A percentile compares a stretch with the other conserved stretches of the same genome.
phyloP scores from a whole-genome alignment of 1,284 basidiomycete genomes.

The Moniliophthora roreri region DNA sequence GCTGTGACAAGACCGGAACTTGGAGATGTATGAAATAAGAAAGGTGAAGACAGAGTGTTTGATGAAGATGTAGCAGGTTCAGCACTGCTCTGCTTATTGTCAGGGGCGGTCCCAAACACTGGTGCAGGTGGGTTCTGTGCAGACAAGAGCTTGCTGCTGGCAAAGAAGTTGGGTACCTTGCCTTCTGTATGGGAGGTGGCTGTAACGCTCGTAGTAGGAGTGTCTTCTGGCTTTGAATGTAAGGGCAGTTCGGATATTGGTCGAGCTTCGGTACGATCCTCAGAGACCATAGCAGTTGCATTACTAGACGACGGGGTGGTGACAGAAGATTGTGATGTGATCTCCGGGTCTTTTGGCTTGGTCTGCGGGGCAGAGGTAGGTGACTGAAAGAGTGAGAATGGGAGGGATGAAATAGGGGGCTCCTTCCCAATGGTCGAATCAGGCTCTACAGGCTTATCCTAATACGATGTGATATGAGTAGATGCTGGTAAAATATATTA shows the following conservation, averaged over 20 bases:
- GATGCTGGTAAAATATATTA: conserved; percentile 3
- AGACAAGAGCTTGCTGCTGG: conserved; percentile 18
- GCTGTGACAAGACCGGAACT: conserved; percentile 1
- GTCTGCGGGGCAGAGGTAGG: conserved; percentile 13
- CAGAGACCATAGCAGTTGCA: too few species aligned
- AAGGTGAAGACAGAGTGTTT: conserved; percentile 7
- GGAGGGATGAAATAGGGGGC: conserved; percentile 60
- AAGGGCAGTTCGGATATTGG: too few species aligned
- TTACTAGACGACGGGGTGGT: too few species aligned
- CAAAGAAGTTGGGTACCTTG: conserved; percentile 52
- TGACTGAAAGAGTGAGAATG: conserved; percentile 52
- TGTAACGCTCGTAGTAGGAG: too few species aligned
- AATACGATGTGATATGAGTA: conserved; percentile 8
- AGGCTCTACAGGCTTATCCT: conserved; percentile 32
- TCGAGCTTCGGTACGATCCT: not conserved
- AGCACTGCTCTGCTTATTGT: not conserved
- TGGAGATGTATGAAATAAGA: not conserved
- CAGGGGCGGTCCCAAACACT: conserved; percentile 7
- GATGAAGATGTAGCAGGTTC: not conserved
- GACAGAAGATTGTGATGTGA: too few species aligned
- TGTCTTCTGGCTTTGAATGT: too few species aligned
- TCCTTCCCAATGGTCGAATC: conserved; percentile 53
- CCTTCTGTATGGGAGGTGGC: not conserved
- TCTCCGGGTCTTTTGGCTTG: too few species aligned
- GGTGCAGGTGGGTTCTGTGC: conserved; percentile 7